Percentiles rank a stretch among this genome's conserved stretches.
phyloP scores from a whole-genome alignment of 2,329 filamentous ascomycete genomes.

The Colletotrichum sp. region DNA sequence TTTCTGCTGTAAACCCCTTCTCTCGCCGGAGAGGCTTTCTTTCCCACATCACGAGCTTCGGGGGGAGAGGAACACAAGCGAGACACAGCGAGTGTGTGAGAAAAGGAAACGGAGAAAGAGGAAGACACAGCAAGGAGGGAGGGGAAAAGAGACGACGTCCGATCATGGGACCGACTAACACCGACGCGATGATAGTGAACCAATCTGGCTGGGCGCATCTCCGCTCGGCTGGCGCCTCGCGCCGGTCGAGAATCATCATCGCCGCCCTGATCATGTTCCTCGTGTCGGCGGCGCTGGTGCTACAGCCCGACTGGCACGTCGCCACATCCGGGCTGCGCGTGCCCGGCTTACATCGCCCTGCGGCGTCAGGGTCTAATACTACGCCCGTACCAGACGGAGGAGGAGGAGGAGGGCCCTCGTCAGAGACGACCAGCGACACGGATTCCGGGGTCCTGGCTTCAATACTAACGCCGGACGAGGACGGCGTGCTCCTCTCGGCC shows the following conservation, averaged over 20 bases:
- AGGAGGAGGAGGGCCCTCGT: not conserved
- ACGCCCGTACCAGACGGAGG: not conserved
- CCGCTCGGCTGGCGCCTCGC: not conserved
- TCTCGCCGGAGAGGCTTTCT: not conserved
- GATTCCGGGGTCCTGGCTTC: not conserved
- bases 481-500: conserved; percentile 9
- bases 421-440: not conserved
- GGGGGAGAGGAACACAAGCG: not conserved
- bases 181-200: not conserved
- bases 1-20: not conserved
- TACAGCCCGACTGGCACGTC: conserved; percentile 1
- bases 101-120: not conserved
- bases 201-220: not conserved
- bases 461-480: not conserved
- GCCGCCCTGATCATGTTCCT: conserved; percentile 1
- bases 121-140: not conserved
- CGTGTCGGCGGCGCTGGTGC: not conserved
- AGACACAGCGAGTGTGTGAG: not conserved
- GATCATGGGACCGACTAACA: conserved; percentile 9
- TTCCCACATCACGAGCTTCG: not conserved
- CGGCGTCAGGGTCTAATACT: not conserved
- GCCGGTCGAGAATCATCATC: not conserved
- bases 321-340: not conserved
- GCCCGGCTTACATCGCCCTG: not conserved
- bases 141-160: not conserved